A percentile compares a stretch with the other conserved stretches of the same genome.
These are phyloP conservation scores for Dichomitus squalens DNA, from an alignment of 1,284 basidiomycete species.

Conservation along the genomic window DNA sequence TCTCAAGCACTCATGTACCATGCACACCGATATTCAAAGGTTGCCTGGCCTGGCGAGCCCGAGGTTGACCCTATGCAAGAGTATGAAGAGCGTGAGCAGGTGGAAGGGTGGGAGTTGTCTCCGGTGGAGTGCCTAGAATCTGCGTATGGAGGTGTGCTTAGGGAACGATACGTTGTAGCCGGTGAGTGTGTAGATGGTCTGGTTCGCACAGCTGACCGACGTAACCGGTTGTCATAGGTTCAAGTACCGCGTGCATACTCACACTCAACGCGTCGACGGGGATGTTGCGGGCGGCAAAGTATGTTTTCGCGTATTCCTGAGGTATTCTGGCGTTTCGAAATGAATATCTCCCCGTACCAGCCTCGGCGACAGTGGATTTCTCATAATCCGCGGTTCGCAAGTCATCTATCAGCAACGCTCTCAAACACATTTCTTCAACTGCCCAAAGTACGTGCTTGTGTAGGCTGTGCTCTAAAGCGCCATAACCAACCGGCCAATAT, in stretches of 20 bases:
- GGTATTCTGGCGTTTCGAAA: background rate
- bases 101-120: conserved; percentile 72
- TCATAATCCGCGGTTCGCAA: conserved; percentile 72
- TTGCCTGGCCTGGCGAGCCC: conserved; percentile 74
- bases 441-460: conserved; percentile 60
- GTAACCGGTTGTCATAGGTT: conserved; percentile 50
- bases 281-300: conserved; percentile 80
- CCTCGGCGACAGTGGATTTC: conserved; percentile 85
- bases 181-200: conserved; percentile 46
- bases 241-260: conserved; percentile 84
- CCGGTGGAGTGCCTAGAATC: conserved; percentile 72
- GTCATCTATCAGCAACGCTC: conserved; percentile 63
- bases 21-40: conserved; percentile 66
- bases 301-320: conserved; percentile 29
- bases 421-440: conserved; percentile 86
- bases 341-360: conserved; percentile 39
- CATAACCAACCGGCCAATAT: background rate
- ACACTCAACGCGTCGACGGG: conserved; percentile 80
- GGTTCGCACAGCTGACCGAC: background rate
- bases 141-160: conserved; percentile 72
- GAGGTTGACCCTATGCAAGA: conserved; percentile 56
- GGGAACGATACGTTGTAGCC: conserved; percentile 71
- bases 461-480: background rate
- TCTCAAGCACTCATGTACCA: conserved; percentile 72
- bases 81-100: conserved; percentile 46